phyloP scores from a whole-genome alignment of 2,329 filamentous ascomycete genomes.

The Monilinia fructicola region DNA sequence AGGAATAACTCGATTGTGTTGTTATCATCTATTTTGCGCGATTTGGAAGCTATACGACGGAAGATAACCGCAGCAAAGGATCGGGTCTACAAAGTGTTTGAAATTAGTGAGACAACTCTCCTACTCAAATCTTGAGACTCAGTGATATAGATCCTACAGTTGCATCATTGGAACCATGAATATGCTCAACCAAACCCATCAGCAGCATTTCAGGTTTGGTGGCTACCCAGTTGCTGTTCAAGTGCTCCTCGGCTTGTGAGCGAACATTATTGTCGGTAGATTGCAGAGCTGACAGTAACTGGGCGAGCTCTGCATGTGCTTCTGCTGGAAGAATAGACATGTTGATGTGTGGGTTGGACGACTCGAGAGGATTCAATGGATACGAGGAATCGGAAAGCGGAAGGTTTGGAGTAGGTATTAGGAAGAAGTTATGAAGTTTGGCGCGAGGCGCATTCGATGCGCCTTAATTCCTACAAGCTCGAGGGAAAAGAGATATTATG shows the following conservation, averaged over 20 bases:
- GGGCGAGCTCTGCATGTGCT: conserved; percentile 77
- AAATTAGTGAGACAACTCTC: neutral
- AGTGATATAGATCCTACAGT: conserved; percentile 33
- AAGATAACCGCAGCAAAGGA: conserved; percentile 94
- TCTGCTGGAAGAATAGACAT: conserved; percentile 89
- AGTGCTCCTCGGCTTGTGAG: conserved; percentile 82
- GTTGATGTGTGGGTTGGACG: conserved; percentile 24
- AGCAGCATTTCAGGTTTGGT: conserved; percentile 81
- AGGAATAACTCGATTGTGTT: conserved; percentile 83
- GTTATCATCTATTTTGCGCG: conserved; percentile 70
- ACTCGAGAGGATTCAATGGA: neutral
- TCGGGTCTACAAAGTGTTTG: conserved; percentile 61
- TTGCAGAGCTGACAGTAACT: conserved; percentile 85
- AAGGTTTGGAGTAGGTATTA: conserved; percentile 7
- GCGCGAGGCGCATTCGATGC: conserved; percentile 22
- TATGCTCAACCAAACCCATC: conserved; percentile 92
- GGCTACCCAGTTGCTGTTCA: conserved; percentile 86
- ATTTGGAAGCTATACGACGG: conserved; percentile 87
- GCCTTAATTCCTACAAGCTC: conserved; percentile 11
- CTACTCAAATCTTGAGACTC: no score
- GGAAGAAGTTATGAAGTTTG: conserved; percentile 1
- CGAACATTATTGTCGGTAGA: conserved; percentile 85
- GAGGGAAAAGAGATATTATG: neutral
- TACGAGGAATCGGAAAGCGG: conserved; percentile 16
- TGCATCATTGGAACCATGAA: conserved; percentile 64